Base-by-base conservation (phyloP, 2,329 filamentous ascomycete species). In the Exophiala viscosa region DNA sequence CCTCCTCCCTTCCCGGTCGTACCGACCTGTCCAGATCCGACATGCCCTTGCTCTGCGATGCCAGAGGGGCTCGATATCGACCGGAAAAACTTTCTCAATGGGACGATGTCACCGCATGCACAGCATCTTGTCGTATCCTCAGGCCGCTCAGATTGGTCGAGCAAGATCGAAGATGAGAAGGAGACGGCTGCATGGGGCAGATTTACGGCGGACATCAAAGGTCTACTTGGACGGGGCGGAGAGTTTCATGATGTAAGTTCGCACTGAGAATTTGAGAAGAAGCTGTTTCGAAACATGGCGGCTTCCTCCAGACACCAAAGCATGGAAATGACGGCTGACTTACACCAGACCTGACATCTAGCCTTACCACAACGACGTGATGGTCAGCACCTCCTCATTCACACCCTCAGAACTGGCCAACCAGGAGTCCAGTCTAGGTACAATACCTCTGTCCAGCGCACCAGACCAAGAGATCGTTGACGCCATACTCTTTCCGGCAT, bases 71-170 rank as follows among this genome's bases (percentile, higher is more conserved):
- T 95, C 13, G 81, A 85, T 17, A 91, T 96, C 48, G 90, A 96
- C 66, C 77, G 79, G 62, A 78, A 81, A 55, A 81, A 81, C 35
- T 76, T 80, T 14, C 74, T 96, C 39, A 85, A 87, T 65, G 88
- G 88, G 10, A 86, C 87, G 5, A 91, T 96, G 72, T 77, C 86
- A 1, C 75, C 79, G 1, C 95, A 96, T 67, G 78, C 84, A 1
- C 86, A 95, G 69, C 90, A 96, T 62, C 80, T 96, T 3, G 70
- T 97, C 8, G 77, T 96, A 11, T 91, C 87, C 57, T 95, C 90
- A 0, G 90, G 89, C 3, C 82, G 83, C 55, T 73, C 78, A 28
- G 88, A 95, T 71, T 96, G 91, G 91, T 76, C 78, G 23, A 91
- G 87, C 65, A 81, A 82, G 52, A 95, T 96, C 57, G 90, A 95